phyloP scores from a whole-genome alignment of 805 yeast species.

The Kazachstania kunashirensis region DNA sequence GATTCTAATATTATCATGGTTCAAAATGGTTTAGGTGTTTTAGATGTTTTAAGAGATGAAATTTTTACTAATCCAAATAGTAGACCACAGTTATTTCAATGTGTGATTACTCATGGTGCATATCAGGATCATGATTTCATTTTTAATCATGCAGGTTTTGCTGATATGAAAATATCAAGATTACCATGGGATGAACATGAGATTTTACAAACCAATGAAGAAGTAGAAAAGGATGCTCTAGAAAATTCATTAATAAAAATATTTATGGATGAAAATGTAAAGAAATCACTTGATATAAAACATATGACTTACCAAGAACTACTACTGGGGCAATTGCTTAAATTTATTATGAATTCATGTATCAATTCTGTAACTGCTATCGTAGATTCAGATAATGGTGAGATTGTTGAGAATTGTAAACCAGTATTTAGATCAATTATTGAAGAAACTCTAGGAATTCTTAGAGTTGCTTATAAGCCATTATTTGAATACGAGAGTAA shows the following conservation, averaged over 20 bases:
- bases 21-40: conserved; percentile 87
- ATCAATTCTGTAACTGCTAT: conserved; percentile 78
- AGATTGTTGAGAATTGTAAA: conserved; percentile 44
- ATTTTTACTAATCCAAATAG: conserved; percentile 45
- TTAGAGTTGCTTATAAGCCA: conserved; percentile 22
- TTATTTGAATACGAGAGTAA: conserved; percentile 22
- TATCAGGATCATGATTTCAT: conserved; percentile 38
- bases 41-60: conserved; percentile 41
- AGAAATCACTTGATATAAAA: conserved; percentile 22
- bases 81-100: conserved; percentile 58
- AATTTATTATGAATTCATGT: conserved; percentile 70
- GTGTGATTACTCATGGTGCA: conserved; percentile 79
- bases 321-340: conserved; percentile 56
- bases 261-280: conserved; percentile 18
- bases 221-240: conserved; percentile 8
- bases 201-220: conserved; percentile 15
- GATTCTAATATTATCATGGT: conserved; percentile 57
- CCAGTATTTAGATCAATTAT: conserved; percentile 29
- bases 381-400: conserved; percentile 70
- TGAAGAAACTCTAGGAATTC: conserved; percentile 27
- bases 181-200: conserved; percentile 35
- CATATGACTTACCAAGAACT: conserved; percentile 38
- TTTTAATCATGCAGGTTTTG: conserved; percentile 59
- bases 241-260: conserved; percentile 24
- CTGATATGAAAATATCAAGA: conserved; percentile 49